phyloP scores from a whole-genome alignment of 192 early-diverging fungal genomes.

The Podila horticola region DNA sequence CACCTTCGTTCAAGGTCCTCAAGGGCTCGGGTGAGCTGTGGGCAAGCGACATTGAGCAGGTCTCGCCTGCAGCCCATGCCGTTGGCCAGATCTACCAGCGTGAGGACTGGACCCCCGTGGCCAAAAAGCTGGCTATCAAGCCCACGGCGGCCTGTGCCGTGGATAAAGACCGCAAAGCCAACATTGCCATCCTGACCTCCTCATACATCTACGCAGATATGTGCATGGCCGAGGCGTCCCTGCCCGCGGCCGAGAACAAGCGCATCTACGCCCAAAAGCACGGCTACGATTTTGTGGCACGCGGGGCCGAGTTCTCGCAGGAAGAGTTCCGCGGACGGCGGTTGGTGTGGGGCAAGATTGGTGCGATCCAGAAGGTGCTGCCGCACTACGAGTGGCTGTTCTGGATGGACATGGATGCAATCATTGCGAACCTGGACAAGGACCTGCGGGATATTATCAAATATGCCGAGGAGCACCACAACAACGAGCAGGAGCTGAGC shows the following conservation, averaged over 20 bases:
- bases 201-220: conserved; percentile 63
- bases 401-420: conserved; percentile 73
- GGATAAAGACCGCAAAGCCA: conserved; percentile 10
- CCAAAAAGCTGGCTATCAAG: conserved; percentile 29
- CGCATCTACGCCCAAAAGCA: conserved; percentile 59
- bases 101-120: conserved; percentile 57
- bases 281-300: conserved; percentile 64
- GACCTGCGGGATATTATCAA: conserved; percentile 37
- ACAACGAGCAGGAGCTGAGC: conserved; percentile 44
- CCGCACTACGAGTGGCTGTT: conserved; percentile 71
- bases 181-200: conserved; percentile 61
- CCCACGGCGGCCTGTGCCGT: conserved; percentile 35
- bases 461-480: conserved; percentile 45
- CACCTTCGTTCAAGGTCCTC: conserved; percentile 10
- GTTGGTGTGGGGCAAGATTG: conserved; percentile 69
- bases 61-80: conserved; percentile 34
- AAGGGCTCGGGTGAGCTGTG: conserved; percentile 28
- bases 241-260: conserved; percentile 59
- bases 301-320: conserved; percentile 64
- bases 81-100: conserved; percentile 57
- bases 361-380: conserved; percentile 61
- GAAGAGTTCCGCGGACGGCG: conserved; percentile 55
- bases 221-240: conserved; percentile 63
- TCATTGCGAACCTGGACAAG: conserved; percentile 53
- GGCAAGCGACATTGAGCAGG: conserved; percentile 58